These are phyloP conservation scores for Pterula multifida DNA, from an alignment of 1,284 basidiomycete species.

Conservation along the genomic window DNA sequence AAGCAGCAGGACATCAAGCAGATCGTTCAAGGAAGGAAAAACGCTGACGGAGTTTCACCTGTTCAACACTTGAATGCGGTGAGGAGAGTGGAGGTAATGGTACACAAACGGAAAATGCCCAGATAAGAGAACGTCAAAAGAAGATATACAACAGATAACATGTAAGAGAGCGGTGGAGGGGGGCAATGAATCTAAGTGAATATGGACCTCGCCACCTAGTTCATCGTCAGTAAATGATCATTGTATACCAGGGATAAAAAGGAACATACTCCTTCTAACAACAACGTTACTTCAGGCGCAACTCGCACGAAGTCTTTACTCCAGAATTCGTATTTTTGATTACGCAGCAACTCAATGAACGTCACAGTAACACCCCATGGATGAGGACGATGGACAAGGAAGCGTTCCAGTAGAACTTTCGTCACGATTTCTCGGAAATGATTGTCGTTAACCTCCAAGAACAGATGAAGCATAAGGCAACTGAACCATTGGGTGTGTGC, in stretches of 20 bases:
- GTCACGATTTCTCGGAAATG: constrained; percentile 85
- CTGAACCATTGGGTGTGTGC: constrained; percentile 98
- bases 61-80: constrained; percentile 44
- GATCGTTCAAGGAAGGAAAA: neutral
- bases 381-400: constrained; percentile 89
- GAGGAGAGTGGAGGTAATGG: constrained; percentile 38
- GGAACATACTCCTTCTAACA: constrained; percentile 64
- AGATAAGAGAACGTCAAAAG: constrained; percentile 38
- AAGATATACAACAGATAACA: constrained; percentile 20
- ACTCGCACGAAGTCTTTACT: constrained; percentile 71
- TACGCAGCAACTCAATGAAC: constrained; percentile 84
- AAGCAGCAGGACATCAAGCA: neutral
- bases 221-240: constrained; percentile 7
- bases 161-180: constrained; percentile 35
- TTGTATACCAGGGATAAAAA: neutral
- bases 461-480: constrained; percentile 79
- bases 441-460: constrained; percentile 63
- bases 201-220: constrained; percentile 59
- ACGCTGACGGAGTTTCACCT: constrained; percentile 10
- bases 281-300: constrained; percentile 69
- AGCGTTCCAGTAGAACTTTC: constrained; percentile 84
- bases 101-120: constrained; percentile 26
- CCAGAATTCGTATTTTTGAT: constrained; percentile 81
- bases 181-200: constrained; percentile 54
- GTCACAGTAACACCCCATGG: constrained; percentile 95